Evolutionary conservation across 306 rosid species (phyloP).

Genomic region (Quercus berberidifolia): DNA sequence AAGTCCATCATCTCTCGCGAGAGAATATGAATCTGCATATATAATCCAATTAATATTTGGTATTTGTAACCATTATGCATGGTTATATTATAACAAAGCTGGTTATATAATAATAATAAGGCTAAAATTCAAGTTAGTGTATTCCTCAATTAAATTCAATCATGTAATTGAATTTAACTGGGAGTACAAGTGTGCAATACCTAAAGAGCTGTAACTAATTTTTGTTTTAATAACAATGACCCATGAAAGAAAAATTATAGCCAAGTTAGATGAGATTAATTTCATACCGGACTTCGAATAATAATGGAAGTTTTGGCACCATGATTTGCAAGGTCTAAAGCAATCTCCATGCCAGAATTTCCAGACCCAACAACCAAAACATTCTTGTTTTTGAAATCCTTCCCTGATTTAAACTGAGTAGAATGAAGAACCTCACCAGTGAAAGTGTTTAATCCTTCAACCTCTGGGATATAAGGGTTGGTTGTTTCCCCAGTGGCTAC

Average conservation of each 20-base stretch:
- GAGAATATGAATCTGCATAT: conserved; percentile 54
- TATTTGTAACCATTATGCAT: not conserved
- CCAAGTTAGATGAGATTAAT: not conserved
- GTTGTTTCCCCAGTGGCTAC: conserved; percentile 64
- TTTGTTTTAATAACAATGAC: too few relatives aligned
- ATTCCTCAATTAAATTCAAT: too few relatives aligned
- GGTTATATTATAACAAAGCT: too few relatives aligned
- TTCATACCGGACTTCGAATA: conserved; percentile 60
- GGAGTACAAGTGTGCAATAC: too few relatives aligned
- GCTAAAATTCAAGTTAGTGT: too few relatives aligned
- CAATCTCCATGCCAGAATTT: conserved; percentile 77
- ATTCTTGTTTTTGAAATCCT: conserved; percentile 29
- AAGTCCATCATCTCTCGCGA: conserved; percentile 38
- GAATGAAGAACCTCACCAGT: conserved; percentile 60
- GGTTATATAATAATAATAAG: too few relatives aligned
- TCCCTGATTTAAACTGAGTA: conserved; percentile 41
- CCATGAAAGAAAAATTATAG: too few relatives aligned
- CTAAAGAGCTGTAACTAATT: too few relatives aligned
- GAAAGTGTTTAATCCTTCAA: conserved; percentile 45
- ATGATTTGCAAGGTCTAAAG: conserved; percentile 47
- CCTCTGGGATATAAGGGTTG: conserved; percentile 45
- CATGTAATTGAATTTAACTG: too few relatives aligned
- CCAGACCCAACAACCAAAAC: conserved; percentile 82
- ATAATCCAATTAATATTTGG: not conserved
- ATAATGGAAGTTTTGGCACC: conserved; percentile 58